Base-by-base conservation (phyloP, 352 stramenopile species). In the Phytophthora macrochlamydospora region DNA sequence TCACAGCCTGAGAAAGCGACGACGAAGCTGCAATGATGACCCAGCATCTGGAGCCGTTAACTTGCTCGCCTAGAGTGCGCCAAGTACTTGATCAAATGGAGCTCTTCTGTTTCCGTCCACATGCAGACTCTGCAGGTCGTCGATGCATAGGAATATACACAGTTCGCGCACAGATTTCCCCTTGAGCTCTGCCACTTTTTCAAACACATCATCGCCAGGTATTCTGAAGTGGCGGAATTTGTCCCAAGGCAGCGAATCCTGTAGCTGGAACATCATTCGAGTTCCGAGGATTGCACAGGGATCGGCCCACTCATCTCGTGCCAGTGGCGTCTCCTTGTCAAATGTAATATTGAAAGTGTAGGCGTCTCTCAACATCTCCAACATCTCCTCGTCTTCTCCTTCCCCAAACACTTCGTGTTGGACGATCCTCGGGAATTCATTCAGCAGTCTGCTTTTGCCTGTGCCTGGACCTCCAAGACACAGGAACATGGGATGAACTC, bases 401-500 rank as follows among this genome's bases (percentile, higher is more conserved):
- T 45, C 38, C 7, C 12, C 30, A 54, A 40, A 53, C 0, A 66
- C 4, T 5, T 54, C 6, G 32, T 48, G 8, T 37, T 54, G 6
- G 4, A 59, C 5, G 33, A 66, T 45, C 9, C 11, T 59, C 35
- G 48, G 59, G 29, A 61, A 67, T 12, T 67, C 59, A 24, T 60
- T 30, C 14, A 67, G 59, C 8, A 67, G 9, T 40, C 59, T 30
- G 28, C 50, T 55, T 44, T 67, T 67, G 8, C 59, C 59, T 11
- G 50, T 55, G 40, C 59, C 50, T 2, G 59, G 51, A 6, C 29
- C 59, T 54, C 38, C 44, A 14, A 52, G 7, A 56, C 52, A 62
- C 2, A 67, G 3, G 49, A 67, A 67, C 32, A 67, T 32, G 14
- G 60, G 38, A 92, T 59, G 52, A n/a, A 40, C 12, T 50, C 48